Conservation (phyloP, 345 rosid species). For the Diplotaxis tenuifolia region DNA sequence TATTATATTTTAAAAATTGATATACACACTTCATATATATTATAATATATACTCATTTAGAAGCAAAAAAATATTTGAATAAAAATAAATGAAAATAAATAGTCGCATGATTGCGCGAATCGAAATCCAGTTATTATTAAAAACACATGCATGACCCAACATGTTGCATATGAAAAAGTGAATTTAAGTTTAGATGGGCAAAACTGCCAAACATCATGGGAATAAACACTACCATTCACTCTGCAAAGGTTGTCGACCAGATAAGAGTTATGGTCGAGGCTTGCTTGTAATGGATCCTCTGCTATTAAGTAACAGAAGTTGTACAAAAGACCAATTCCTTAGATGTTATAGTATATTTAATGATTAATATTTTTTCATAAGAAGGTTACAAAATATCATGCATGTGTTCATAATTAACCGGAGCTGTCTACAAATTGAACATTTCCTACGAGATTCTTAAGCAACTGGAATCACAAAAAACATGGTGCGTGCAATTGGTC, state of each 20-base stretch:
- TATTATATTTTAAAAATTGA: too few relatives aligned
- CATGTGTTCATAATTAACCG: neutral
- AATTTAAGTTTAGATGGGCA: neutral
- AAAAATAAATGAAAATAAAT: too few relatives aligned
- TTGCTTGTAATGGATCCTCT: neutral
- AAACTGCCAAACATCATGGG: neutral
- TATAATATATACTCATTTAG: too few relatives aligned
- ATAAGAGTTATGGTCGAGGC: neutral
- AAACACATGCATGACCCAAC: neutral
- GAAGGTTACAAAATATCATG: neutral
- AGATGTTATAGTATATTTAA: neutral
- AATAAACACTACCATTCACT: neutral
- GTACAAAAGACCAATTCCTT: neutral
- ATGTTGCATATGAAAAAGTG: neutral
- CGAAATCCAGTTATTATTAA: too few relatives aligned
- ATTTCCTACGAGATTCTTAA: too few relatives aligned
- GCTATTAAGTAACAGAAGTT: neutral
- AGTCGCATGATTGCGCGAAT: too few relatives aligned
- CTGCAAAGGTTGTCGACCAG: constrained; percentile 9
- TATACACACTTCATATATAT: too few relatives aligned
- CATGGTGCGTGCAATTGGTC: neutral
- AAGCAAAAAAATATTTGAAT: too few relatives aligned
- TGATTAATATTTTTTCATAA: neutral
- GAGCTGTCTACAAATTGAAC: neutral
- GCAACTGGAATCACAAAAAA: too few relatives aligned